Percentiles rank a stretch among this genome's conserved stretches.
These are phyloP conservation scores for Geotrichum aggregatum DNA, from an alignment of 1,139 yeast species.

Conservation along the genomic window DNA sequence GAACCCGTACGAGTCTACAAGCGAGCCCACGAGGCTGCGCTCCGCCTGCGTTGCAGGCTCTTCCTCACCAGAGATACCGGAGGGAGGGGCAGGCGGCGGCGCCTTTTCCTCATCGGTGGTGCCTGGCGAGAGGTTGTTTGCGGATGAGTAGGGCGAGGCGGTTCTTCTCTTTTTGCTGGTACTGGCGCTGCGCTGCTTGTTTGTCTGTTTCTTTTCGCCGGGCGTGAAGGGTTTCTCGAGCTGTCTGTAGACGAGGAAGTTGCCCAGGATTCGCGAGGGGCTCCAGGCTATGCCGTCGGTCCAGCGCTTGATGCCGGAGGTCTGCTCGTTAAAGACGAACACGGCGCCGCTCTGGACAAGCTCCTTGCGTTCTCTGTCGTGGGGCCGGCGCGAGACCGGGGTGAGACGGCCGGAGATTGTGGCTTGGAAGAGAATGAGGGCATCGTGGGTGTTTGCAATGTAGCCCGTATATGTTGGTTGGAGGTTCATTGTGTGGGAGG, in stretches of 20 bases:
- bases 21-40: conserved; percentile 50
- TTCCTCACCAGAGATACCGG: too few relatives aligned
- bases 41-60: conserved; percentile 23
- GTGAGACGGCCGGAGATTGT: conserved; percentile 58
- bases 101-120: conserved; percentile 5
- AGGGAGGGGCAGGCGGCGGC: too few relatives aligned
- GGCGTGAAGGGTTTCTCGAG: conserved; percentile 54
- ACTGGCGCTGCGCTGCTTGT: conserved; percentile 26
- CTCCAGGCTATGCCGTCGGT: conserved; percentile 93
- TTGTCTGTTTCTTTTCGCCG: conserved; percentile 41
- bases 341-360: conserved; percentile 74
- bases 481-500: conserved; percentile 26
- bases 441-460: conserved; percentile 78
- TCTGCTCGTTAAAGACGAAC: conserved; percentile 78
- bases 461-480: conserved; percentile 72
- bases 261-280: conserved; percentile 79
- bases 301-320: conserved; percentile 85
- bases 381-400: conserved; percentile 75
- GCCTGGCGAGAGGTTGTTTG: not conserved
- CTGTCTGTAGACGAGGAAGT: conserved; percentile 79
- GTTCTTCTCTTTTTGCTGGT: conserved; percentile 13
- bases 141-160: conserved; percentile 9
- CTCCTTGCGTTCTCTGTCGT: conserved; percentile 65
- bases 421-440: conserved; percentile 75
- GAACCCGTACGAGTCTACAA: conserved; percentile 60